Evolutionary conservation across 116 monocot genomes (phyloP).

Genomic region (Iris pallida): DNA sequence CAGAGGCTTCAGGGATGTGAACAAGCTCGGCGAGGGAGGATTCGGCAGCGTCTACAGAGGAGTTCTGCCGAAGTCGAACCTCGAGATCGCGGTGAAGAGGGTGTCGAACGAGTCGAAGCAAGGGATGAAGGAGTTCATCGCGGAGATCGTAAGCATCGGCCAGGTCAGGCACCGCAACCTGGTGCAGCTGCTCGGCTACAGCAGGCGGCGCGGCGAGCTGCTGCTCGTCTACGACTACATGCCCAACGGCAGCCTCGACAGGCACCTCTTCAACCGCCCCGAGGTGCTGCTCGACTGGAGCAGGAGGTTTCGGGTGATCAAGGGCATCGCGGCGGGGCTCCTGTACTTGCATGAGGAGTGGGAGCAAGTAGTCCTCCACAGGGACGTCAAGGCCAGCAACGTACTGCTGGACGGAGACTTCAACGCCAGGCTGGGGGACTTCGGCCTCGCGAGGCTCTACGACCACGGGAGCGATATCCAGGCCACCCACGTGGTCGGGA

Average conservation of each 20-base stretch:
- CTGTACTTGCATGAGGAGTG: constrained; percentile 23
- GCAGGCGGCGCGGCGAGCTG: constrained; percentile 18
- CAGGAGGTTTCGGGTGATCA: constrained; percentile 15
- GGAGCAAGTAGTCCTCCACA: constrained; percentile 22
- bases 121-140: constrained; percentile 27
- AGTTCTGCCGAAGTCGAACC: constrained; percentile 13
- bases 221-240: constrained; percentile 25
- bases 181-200: constrained; percentile 25
- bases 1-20: constrained; percentile 19
- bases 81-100: constrained; percentile 25
- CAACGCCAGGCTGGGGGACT: constrained; percentile 24
- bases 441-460: constrained; percentile 35
- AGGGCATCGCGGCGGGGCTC: constrained; percentile 20
- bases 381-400: constrained; percentile 27
- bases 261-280: constrained; percentile 16
- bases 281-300: constrained; percentile 14
- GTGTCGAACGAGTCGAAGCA: constrained; percentile 21
- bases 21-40: constrained; percentile 18
- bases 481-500: constrained; percentile 40
- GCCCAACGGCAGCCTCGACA: constrained; percentile 27
- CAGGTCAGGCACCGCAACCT: constrained; percentile 21
- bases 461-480: constrained; percentile 28
- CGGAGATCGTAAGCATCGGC: constrained; percentile 25
- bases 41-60: constrained; percentile 26
- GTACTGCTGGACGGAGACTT: constrained; percentile 17